These are phyloP conservation scores for Clitopilus passeckerianus DNA, from an alignment of 768 basidiomycete genomes.

Conservation along the genomic window DNA sequence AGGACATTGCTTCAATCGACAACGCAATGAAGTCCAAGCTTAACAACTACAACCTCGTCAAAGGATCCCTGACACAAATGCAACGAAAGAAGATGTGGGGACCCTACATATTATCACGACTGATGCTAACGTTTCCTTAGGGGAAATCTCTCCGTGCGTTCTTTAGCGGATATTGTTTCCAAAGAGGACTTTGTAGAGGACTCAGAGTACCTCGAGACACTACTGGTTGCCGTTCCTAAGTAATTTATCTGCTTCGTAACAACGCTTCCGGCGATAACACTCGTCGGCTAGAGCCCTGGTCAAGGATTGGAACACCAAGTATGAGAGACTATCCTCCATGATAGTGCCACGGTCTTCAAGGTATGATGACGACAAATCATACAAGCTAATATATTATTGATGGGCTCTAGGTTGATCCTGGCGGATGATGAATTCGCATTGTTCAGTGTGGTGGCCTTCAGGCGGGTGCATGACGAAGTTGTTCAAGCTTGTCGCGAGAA, in stretches of 20 bases:
- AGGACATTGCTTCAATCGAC: slow-evolving; percentile 96
- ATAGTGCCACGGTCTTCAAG: slow-evolving; percentile 89
- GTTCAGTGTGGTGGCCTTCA: slow-evolving; percentile 85
- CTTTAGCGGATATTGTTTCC: slow-evolving; percentile 79
- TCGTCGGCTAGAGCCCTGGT: slow-evolving; percentile 49
- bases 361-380: slow-evolving; percentile 33
- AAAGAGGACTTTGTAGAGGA: slow-evolving; percentile 79
- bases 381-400: slow-evolving; percentile 7
- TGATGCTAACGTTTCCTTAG: slow-evolving; percentile 32
- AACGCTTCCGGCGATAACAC: slow-evolving; percentile 17
- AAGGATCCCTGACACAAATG: slow-evolving; percentile 87
- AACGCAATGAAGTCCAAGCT: slow-evolving; percentile 90
- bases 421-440: slow-evolving; percentile 89
- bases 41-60: slow-evolving; percentile 89
- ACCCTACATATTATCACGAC: not conserved
- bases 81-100: slow-evolving; percentile 89
- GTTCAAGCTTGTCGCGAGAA: slow-evolving; percentile 91
- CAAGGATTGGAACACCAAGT: slow-evolving; percentile 88
- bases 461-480: slow-evolving; percentile 88
- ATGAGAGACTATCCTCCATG: slow-evolving; percentile 85
- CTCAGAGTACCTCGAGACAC: slow-evolving; percentile 91
- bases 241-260: slow-evolving; percentile 30
- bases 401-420: slow-evolving; percentile 52
- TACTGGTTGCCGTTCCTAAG: slow-evolving; percentile 94
- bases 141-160: slow-evolving; percentile 91